phyloP scores from a whole-genome alignment of 306 rosid genomes.

The Malus asiatica region DNA sequence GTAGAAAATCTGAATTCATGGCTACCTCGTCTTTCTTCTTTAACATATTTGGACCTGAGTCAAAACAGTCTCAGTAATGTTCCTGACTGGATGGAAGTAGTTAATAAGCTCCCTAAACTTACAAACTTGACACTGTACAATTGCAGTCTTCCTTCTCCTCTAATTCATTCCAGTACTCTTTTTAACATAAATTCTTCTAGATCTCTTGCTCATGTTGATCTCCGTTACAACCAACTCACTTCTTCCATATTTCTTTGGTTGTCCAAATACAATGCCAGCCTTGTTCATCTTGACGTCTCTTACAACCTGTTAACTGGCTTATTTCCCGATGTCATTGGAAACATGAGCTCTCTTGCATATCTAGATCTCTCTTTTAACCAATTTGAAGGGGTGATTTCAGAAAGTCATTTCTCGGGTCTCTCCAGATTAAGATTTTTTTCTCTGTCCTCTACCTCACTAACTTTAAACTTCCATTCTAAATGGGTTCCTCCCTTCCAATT shows the following conservation, averaged over 20 bases:
- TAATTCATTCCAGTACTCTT: background rate
- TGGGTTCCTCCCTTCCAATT: background rate
- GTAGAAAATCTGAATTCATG: too few species aligned
- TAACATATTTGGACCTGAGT: too few species aligned
- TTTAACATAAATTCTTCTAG: background rate
- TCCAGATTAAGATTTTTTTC: fast-evolving
- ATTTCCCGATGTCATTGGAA: background rate
- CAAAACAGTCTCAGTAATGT: background rate
- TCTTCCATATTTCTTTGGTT: background rate
- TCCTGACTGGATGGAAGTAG: too few species aligned
- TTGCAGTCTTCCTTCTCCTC: background rate
- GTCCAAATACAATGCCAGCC: background rate
- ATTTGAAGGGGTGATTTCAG: background rate
- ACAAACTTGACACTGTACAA: too few species aligned
- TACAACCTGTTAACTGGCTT: background rate
- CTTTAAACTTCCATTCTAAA: too few species aligned
- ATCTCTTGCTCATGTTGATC: background rate
- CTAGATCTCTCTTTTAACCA: background rate
- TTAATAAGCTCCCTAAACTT: too few species aligned
- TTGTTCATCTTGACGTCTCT: fast-evolving
- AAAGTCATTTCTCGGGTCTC: background rate
- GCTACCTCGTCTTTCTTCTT: too few species aligned
- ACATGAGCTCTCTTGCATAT: background rate
- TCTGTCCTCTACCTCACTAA: background rate
- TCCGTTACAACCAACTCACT: background rate